Base-by-base conservation (phyloP, 208 protist species). In the Crithidia fasciculata region DNA sequence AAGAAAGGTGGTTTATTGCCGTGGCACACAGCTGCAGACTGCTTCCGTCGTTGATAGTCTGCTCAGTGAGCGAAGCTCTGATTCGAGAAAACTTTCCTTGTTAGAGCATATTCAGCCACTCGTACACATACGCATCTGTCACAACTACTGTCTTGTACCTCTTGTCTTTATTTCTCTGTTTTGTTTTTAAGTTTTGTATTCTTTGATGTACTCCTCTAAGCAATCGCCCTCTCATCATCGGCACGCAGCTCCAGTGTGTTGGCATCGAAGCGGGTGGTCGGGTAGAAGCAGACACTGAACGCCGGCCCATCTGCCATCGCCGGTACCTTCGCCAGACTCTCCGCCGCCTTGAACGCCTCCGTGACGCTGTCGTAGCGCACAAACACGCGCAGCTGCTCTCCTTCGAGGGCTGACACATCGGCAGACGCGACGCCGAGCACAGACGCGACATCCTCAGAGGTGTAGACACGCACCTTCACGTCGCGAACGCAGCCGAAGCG, bases 301-400 rank as follows among this genome's bases (percentile, higher is more conserved):
- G 57, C 15, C 18, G 73, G 72, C 82, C 80, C 87, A 0, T 15
- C 65, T 7, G 54, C 16, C 8, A 37, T 36, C 52, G 76, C 16
- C 28, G 36, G 47, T 49, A 61, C 74, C 37, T 69, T 74, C 12
- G 70, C 37, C n/a, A 95, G 73, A 2, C 44, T 72, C 74, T 95
- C 90, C 13, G 85, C 76, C 36, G 88, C 88, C 69, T 91, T 94
- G 69, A 96, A 95, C 8, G 88, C 89, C 65, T 84, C 86, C 12
- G 92, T 86, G 12, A 95, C 87, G 45, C 85, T 90, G 69, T 96
- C 90, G 53, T 94, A 92, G n/a, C 92, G 90, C 43, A 95, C 82
- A 53, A 93, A 86, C 37, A 96, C 63, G 12, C 92, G 90, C 45
- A 96, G 59, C 68, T 72, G 57, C 72, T 93, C 86, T 3, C 56